A percentile compares a stretch with the other conserved stretches of the same genome.
These are phyloP conservation scores for Pholiota adiposa DNA, from an alignment of 1,284 basidiomycete species.

Conservation along the genomic window DNA sequence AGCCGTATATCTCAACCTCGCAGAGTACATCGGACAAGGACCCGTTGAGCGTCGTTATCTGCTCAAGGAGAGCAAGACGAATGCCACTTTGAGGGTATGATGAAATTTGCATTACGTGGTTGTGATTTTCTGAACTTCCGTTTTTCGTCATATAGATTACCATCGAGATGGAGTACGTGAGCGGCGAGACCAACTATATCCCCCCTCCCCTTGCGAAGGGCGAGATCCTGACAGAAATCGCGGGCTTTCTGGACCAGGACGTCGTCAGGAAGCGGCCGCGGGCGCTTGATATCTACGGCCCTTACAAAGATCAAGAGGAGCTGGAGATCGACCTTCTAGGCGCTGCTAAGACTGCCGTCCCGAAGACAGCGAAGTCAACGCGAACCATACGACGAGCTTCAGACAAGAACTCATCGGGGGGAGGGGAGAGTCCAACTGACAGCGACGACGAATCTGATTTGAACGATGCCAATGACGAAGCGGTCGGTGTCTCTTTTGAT, in stretches of 20 bases:
- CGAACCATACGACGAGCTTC: constrained; percentile 5
- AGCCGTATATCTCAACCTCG: constrained; percentile 69
- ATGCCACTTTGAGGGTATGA: constrained; percentile 72
- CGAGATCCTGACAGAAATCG: constrained; percentile 71
- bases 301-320: constrained; percentile 41
- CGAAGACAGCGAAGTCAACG: constrained; percentile 17
- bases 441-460: constrained; percentile 10
- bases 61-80: constrained; percentile 76
- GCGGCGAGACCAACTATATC: constrained; percentile 60
- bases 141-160: constrained; percentile 51
- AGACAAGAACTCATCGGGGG: constrained; percentile 4
- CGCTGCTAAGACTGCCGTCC: constrained; percentile 19
- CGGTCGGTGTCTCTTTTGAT: constrained; percentile 41
- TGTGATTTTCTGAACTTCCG: neutral
- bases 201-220: constrained; percentile 71
- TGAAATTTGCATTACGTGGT: constrained; percentile 2
- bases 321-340: constrained; percentile 38
- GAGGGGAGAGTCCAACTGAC: constrained; percentile 13
- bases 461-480: constrained; percentile 12
- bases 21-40: constrained; percentile 73
- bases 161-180: constrained; percentile 60
- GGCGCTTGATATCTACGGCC: constrained; percentile 52
- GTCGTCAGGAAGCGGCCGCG: constrained; percentile 55
- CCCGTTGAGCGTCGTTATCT: constrained; percentile 72
- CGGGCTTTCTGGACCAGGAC: constrained; percentile 62